Percentiles rank a stretch among this genome's conserved stretches.
phyloP scores from a whole-genome alignment of 208 protist genomes.

The Tetramitus jugosus region DNA sequence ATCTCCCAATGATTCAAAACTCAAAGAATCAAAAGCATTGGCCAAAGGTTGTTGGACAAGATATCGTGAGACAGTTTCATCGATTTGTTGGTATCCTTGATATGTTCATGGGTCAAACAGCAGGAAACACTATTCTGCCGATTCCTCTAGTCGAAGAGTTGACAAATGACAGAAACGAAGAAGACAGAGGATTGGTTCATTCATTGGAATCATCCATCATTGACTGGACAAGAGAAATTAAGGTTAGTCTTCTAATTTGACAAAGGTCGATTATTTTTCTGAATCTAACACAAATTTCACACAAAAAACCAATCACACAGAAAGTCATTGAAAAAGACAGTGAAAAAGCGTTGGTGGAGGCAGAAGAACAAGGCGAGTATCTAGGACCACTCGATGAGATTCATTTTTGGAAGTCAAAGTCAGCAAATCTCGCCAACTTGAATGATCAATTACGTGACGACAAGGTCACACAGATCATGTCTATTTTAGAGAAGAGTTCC shows the following conservation, averaged over 20 bases:
- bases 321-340: slow-evolving; percentile 11
- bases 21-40: slow-evolving; percentile 24
- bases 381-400: slow-evolving; percentile 45
- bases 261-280: background rate
- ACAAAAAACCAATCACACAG: no score
- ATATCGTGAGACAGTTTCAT: slow-evolving; percentile 28
- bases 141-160: slow-evolving; percentile 19
- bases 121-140: slow-evolving; percentile 19
- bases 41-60: slow-evolving; percentile 27
- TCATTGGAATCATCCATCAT: slow-evolving; percentile 32
- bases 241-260: no score
- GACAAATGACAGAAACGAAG: background rate
- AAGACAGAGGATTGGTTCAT: slow-evolving; percentile 32
- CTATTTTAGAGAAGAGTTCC: slow-evolving; percentile 42
- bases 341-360: slow-evolving; percentile 5
- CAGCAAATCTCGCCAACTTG: slow-evolving; percentile 40
- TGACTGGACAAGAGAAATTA: slow-evolving; percentile 34
- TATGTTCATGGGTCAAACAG: slow-evolving; percentile 27
- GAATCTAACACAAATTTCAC: no score
- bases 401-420: slow-evolving; percentile 50
- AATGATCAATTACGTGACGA: slow-evolving; percentile 38
- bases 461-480: slow-evolving; percentile 32
- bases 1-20: slow-evolving; percentile 19
- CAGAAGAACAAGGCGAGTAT: slow-evolving; percentile 18
- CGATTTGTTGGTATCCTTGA: slow-evolving; percentile 27